A percentile compares a stretch with the other conserved stretches of the same genome.
phyloP scores from a whole-genome alignment of 1,139 yeast genomes.

The Hemisphaericaspora subhashii region DNA sequence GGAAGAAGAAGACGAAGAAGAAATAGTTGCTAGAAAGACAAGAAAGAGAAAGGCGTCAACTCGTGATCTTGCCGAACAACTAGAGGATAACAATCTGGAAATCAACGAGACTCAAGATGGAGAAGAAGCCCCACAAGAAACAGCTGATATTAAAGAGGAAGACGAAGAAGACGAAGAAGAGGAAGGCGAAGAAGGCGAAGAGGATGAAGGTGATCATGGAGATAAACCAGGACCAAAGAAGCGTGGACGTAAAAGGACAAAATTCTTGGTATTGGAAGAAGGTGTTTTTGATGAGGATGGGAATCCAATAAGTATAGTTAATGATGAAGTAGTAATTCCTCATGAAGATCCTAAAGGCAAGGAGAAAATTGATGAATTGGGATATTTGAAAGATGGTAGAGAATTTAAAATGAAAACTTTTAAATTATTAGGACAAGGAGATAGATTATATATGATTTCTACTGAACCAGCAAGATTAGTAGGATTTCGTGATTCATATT shows the following conservation, averaged over 20 bases:
- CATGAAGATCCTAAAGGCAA: conserved; percentile 77
- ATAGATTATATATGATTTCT: conserved; percentile 79
- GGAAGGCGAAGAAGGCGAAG: conserved; percentile 26
- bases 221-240: conserved; percentile 33
- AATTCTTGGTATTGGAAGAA: conserved; percentile 36
- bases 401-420: conserved; percentile 80
- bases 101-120: conserved; percentile 19
- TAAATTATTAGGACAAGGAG: conserved; percentile 72
- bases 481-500: conserved; percentile 91
- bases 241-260: conserved; percentile 49
- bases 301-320: conserved; percentile 53
- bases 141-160: conserved; percentile 20
- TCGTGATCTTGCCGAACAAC: conserved; percentile 12
- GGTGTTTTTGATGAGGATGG: conserved; percentile 52
- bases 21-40: conserved; percentile 13
- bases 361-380: conserved; percentile 66
- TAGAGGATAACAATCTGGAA: conserved; percentile 16
- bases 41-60: conserved; percentile 11
- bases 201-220: conserved; percentile 22
- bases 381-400: conserved; percentile 74
- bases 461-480: conserved; percentile 95
- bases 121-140: conserved; percentile 19
- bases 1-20: conserved; percentile 20
- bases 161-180: conserved; percentile 24
- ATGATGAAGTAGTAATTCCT: conserved; percentile 81